Conservation (phyloP, 1,284 basidiomycete genomes). For the Boletus semigastroideus region DNA sequence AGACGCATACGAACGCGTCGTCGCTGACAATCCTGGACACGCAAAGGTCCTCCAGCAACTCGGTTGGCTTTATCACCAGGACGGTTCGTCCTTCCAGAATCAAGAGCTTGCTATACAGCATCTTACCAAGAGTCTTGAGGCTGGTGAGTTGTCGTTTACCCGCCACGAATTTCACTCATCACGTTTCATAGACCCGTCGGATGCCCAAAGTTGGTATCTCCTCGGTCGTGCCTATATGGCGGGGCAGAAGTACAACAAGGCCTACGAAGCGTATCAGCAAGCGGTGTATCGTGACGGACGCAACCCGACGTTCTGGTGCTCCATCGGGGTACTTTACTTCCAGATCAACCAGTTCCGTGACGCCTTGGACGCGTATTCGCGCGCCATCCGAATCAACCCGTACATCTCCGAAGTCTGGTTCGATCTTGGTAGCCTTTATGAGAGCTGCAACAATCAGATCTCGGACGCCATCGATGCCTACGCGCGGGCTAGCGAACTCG, state of each 20-base stretch:
- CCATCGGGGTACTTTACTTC: slow-evolving; percentile 98
- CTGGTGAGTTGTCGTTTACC: slow-evolving; percentile 54
- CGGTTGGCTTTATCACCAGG: slow-evolving; percentile 96
- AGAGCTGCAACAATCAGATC: slow-evolving; percentile 99
- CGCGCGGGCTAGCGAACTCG: slow-evolving; percentile 87
- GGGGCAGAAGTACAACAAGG: slow-evolving; percentile 99
- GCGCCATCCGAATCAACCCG: slow-evolving; percentile 97
- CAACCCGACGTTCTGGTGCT: slow-evolving; percentile 99
- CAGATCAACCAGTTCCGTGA: slow-evolving; percentile 99
- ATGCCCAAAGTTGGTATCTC: slow-evolving; percentile 98
- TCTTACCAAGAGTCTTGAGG: slow-evolving; percentile 92
- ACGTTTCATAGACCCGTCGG: slow-evolving; percentile 71
- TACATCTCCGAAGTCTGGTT: slow-evolving; percentile 99
- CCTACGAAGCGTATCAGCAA: slow-evolving; percentile 99
- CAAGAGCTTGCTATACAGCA: slow-evolving; percentile 94
- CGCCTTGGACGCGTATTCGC: slow-evolving; percentile 96
- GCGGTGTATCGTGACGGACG: slow-evolving; percentile 98
- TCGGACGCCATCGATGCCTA: slow-evolving; percentile 99
- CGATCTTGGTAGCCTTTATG: slow-evolving; percentile 95
- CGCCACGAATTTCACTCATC: slow-evolving; percentile 3
- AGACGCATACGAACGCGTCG: slow-evolving; percentile 96
- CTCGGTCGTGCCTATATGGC: slow-evolving; percentile 98
- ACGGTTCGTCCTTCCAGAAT: slow-evolving; percentile 91
- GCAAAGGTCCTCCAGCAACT: slow-evolving; percentile 98
- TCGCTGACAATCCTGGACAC: slow-evolving; percentile 90